phyloP scores from a whole-genome alignment of 768 basidiomycete genomes.

The Leccinum truebloodii region DNA sequence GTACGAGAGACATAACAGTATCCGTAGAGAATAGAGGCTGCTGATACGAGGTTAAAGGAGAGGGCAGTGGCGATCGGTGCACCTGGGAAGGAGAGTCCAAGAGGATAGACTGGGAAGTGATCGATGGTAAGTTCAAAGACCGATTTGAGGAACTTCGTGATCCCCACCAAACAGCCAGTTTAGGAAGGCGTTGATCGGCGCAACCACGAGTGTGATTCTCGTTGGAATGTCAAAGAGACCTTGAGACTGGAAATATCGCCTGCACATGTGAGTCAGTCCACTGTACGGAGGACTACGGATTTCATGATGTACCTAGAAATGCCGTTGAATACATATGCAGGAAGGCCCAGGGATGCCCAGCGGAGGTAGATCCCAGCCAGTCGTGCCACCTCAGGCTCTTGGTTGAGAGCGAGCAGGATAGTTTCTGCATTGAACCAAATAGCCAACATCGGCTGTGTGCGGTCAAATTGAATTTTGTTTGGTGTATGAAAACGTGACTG shows the following conservation, averaged over 20 bases:
- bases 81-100: slow-evolving; percentile 87
- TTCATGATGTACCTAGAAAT: slow-evolving; percentile 45
- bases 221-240: slow-evolving; percentile 86
- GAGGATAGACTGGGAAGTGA: slow-evolving; percentile 36
- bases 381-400: slow-evolving; percentile 82
- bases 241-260: slow-evolving; percentile 74
- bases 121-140: slow-evolving; percentile 2
- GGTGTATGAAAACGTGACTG: not conserved
- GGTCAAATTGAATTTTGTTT: not conserved
- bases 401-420: slow-evolving; percentile 71
- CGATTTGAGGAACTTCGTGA: not conserved
- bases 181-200: slow-evolving; percentile 81
- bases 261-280: slow-evolving; percentile 11
- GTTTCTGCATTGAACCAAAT: slow-evolving; percentile 85
- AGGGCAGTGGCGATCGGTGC: slow-evolving; percentile 90
- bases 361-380: slow-evolving; percentile 77
- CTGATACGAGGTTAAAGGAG: slow-evolving; percentile 82
- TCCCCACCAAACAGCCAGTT: slow-evolving; percentile 82
- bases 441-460: slow-evolving; percentile 49
- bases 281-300: not conserved
- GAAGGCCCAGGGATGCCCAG: slow-evolving; percentile 76
- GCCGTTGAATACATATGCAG: slow-evolving; percentile 63
- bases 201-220: slow-evolving; percentile 75
- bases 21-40: slow-evolving; percentile 63
- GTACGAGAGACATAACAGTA: slow-evolving; percentile 59